Evolutionary conservation across 2,329 filamentous ascomycete species (phyloP), one percentile per base, ranked within the genome.

Genomic region (Fusarium clavum): DNA sequence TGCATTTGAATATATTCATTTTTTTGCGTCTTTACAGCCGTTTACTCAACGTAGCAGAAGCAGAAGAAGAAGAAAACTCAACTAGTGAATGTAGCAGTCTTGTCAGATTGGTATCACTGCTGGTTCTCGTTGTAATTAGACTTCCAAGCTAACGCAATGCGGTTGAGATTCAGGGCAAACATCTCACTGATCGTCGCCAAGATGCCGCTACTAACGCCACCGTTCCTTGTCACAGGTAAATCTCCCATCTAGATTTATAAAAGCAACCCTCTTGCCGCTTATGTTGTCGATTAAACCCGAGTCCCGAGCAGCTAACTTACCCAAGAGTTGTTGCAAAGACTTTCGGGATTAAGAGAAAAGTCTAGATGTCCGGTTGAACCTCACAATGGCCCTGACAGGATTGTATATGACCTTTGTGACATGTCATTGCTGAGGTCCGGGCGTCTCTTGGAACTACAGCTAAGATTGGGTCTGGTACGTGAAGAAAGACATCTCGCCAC

Each of bases 251-350:
- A 7, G 14, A 10, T 24, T 24, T 18, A 24, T 44, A 22, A n/a
- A n/a, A 24, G 4, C 20, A 24, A 16, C 6, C 2, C 20, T 16
- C 8, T 14, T 44, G 13, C 41, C 20, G 41, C 22, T 44, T 44
- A 8, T 44, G 3, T 7, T 8, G 4, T 44, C 16, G 0, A 24
- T 11, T 18, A 16, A 11, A 18, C 7, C 22, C 14, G 34, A n/a
- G 2, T 4, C 3, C 3, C 34, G 18, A 38, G 34, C 34, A 1
- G 18, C 34, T 38, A 38, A 7, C 5, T 11, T 7, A 18, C 0
- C 6, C 6, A 1, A 10, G 10, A n/a, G 18, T n/a, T n/a, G 34
- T n/a, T n/a, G 6, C 34, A 10, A 3, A 10, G 1, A 12, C 0
- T 12, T 38, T 10, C 9, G 34, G 18, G 9, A 38, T 38, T 29